Evolutionary conservation across 495 filamentous ascomycete species (phyloP).

Genomic region (Xylaria palmicola): DNA sequence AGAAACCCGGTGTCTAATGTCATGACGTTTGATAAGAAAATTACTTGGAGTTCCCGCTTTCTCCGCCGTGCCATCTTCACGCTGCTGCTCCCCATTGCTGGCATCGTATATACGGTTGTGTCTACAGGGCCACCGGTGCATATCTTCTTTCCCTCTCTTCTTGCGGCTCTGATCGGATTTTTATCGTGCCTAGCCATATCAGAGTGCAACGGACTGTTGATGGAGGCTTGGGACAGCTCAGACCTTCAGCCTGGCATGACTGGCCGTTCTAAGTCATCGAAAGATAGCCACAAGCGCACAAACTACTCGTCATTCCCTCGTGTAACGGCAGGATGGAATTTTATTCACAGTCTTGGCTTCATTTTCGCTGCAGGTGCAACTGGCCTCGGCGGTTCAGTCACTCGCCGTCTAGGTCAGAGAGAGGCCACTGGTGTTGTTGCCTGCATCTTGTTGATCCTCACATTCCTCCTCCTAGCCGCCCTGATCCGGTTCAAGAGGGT

Average conservation of each 20-base stretch:
- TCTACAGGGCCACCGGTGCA: constrained; percentile 57
- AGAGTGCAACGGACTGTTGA: constrained; percentile 73
- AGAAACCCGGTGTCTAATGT: constrained; percentile 55
- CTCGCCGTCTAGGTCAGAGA: constrained; percentile 63
- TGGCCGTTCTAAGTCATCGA: constrained; percentile 49
- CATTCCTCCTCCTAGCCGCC: constrained; percentile 57
- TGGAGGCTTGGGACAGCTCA: constrained; percentile 78
- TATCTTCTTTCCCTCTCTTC: constrained; percentile 61
- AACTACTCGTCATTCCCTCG: constrained; percentile 70
- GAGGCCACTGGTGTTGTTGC: constrained; percentile 63
- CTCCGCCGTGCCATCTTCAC: constrained; percentile 65
- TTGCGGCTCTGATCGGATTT: constrained; percentile 66
- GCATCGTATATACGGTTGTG: constrained; percentile 61
- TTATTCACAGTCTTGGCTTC: constrained; percentile 65
- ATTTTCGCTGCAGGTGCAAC: constrained; percentile 63
- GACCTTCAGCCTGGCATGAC: constrained; percentile 65
- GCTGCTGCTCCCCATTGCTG: constrained; percentile 61
- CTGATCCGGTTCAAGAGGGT: constrained; percentile 62
- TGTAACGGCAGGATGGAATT: constrained; percentile 67
- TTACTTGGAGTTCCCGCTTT: constrained; percentile 67
- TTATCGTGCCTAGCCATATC: constrained; percentile 70
- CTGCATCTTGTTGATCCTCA: constrained; percentile 59
- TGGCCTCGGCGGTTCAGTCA: constrained; percentile 58
- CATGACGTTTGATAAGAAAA: constrained; percentile 57
- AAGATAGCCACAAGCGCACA: constrained; percentile 45